Percentiles rank a stretch among this genome's conserved stretches.
phyloP scores from a whole-genome alignment of 129 eudicot genomes.

The Daucus carota region DH1_v3.0 NC_030385.2:38611001-38611500 shows the following conservation, averaged over 20 bases:
- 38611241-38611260: constrained; percentile 57
- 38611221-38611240: constrained; percentile 51
- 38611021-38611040: constrained; percentile 79
- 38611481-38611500: constrained; percentile 62
- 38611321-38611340: constrained; percentile 41
- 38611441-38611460: constrained; percentile 67
- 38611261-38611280: constrained; percentile 63
- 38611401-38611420: not conserved
- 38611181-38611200: constrained; percentile 51
- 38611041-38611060: constrained; percentile 84
- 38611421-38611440: constrained; percentile 92
- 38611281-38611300: constrained; percentile 95
- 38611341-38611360: not conserved
- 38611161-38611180: constrained; percentile 75
- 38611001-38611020: constrained; percentile 60
- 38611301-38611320: constrained; percentile 81
- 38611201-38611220: constrained; percentile 75
- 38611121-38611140: constrained; percentile 76
- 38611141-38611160: constrained; percentile 80
- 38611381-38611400: not conserved
- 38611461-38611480: constrained; percentile 75
- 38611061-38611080: constrained; percentile 73
- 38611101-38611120: constrained; percentile 81
- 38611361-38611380: not conserved
- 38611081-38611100: constrained; percentile 59